Base-by-base conservation (phyloP, 108 stramenopile genomes). In the Cyclotella sp. region DNA sequence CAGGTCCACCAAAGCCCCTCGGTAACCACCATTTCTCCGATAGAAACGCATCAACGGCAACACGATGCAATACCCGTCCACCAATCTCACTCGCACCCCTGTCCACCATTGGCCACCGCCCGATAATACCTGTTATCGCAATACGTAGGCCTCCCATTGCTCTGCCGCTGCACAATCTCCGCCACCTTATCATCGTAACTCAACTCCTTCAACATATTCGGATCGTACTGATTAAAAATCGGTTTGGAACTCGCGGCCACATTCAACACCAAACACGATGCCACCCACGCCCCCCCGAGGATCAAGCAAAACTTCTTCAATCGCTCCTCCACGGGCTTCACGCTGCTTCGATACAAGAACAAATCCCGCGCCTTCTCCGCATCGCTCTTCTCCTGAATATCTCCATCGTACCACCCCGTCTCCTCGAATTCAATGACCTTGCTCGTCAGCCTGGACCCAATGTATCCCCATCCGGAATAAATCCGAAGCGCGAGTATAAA, bases 371-470 rank as follows among this genome's bases (percentile, higher is more conserved):
- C 85, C 64, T 80, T 76, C 75, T 91, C 91, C 6, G 87, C 73
- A 34, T 90, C 85, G 15, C 87, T 89, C 78, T 96, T 96, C 41
- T 79, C 72, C 70, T 92, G 91, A 72, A 91, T 49, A 63, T 89
- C 86, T 40, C 95, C 95, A 61, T 96, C 95, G 65, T 96, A 95
- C 82, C 84, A 88, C 24, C 85, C 94, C n/a, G 91, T 93, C 79
- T 95, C 93, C 70, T 96, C 95, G 68, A 85, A 96, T 68, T 92
- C 93, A 69, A 96, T 89, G 10, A 89, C 88, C 58, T 92, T 91
- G 54, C 88, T 87, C 65, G 89, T 83, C 34, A 96, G 75, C 53
- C 95, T 86, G 29, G 81, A 72, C n/a, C 89, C 91, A 16, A 93
- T 85, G 67, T 93, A 96, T 41, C 87, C 89, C 95, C 95, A 96